Conservation (phyloP, 345 rosid species). For the Lepidium aucheri region DNA sequence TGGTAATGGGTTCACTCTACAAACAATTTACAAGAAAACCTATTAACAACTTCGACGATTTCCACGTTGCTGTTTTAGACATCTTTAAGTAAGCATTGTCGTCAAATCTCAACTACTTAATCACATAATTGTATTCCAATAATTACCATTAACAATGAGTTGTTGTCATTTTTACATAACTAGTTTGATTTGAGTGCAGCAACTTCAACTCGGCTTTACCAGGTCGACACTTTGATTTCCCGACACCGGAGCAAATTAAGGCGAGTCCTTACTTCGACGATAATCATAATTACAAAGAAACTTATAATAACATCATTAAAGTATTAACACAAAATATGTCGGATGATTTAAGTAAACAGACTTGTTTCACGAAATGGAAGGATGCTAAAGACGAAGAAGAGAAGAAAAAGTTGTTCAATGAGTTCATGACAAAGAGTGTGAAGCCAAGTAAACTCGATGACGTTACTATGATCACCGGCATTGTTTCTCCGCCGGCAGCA, state of each 20-base stretch:
- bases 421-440: conserved; percentile 37
- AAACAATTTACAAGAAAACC: conserved; percentile 46
- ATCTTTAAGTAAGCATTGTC: conserved; percentile 49
- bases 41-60: conserved; percentile 47
- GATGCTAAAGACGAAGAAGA: conserved; percentile 4
- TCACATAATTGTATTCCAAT: too few relatives aligned
- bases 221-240: conserved; percentile 78
- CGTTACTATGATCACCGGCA: conserved; percentile 46
- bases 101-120: not conserved
- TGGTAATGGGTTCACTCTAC: conserved; percentile 57
- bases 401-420: conserved; percentile 34
- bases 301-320: not conserved
- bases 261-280: conserved; percentile 16
- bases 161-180: too few relatives aligned
- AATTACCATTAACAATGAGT: too few relatives aligned
- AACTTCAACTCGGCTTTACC: conserved; percentile 81
- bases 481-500: conserved; percentile 70
- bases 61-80: conserved; percentile 68
- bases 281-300: not conserved
- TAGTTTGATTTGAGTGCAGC: conserved; percentile 30
- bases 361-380: conserved; percentile 37
- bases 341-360: conserved; percentile 25
- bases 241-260: conserved; percentile 39
- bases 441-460: conserved; percentile 52
- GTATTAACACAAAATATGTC: not conserved